A percentile compares a stretch with the other conserved stretches of the same genome.
These are phyloP conservation scores for Phytophthora tentaculata DNA, from an alignment of 352 stramenopile genomes.

Conservation along the genomic window DNA sequence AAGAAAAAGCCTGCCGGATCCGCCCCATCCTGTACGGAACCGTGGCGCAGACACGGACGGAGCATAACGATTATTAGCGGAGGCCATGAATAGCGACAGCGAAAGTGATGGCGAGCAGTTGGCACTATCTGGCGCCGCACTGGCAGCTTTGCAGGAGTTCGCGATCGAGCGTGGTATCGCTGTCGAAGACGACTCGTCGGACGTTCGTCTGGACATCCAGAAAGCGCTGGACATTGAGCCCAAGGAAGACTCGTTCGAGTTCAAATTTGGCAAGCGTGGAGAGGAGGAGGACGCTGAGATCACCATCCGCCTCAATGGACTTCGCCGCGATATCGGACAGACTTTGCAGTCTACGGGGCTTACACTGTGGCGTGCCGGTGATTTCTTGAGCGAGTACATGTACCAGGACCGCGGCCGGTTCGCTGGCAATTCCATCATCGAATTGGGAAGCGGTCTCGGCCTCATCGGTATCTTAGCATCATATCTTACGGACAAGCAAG, in stretches of 20 bases:
- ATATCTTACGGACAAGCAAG: slow-evolving; percentile 56
- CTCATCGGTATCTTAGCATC: slow-evolving; percentile 65
- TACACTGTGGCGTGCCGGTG: slow-evolving; percentile 64
- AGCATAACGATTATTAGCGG: no score
- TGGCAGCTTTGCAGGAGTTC: slow-evolving; percentile 61
- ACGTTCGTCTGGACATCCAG: slow-evolving; percentile 61
- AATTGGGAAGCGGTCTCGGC: slow-evolving; percentile 64
- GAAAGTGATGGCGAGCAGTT: slow-evolving; percentile 55
- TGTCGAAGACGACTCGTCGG: slow-evolving; percentile 43
- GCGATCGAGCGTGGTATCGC: slow-evolving; percentile 54
- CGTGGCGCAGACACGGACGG: no score
- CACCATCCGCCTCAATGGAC: slow-evolving; percentile 54
- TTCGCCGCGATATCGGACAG: slow-evolving; percentile 68
- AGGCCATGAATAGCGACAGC: slow-evolving; percentile 44
- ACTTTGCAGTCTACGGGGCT: slow-evolving; percentile 68
- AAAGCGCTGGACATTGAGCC: slow-evolving; percentile 66
- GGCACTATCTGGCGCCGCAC: slow-evolving; percentile 48
- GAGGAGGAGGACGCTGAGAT: slow-evolving; percentile 40
- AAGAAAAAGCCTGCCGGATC: no score
- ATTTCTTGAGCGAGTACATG: slow-evolving; percentile 70
- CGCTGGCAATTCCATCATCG: slow-evolving; percentile 45
- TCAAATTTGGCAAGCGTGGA: slow-evolving; percentile 47
- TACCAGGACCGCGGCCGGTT: slow-evolving; percentile 48
- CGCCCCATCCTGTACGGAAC: no score
- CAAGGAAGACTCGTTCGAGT: slow-evolving; percentile 67